Conservation (phyloP, 2,329 filamentous ascomycete genomes). For the Bipolaris bicolor region DNA sequence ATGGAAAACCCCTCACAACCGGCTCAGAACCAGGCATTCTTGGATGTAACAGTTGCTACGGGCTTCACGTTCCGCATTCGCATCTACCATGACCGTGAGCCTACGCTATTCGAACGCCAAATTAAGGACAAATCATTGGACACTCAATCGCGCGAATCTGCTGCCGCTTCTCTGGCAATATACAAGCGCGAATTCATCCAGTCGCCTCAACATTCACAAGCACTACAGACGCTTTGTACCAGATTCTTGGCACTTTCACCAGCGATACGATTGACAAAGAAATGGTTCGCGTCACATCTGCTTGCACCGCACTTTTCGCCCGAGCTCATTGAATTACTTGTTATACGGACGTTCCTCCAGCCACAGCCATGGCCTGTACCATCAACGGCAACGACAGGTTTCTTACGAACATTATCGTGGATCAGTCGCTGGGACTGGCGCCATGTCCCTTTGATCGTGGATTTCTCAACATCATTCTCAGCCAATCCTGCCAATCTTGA, state of each 20-base stretch:
- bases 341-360: slow-evolving; percentile 76
- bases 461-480: slow-evolving; percentile 60
- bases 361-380: slow-evolving; percentile 82
- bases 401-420: slow-evolving; percentile 79
- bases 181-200: slow-evolving; percentile 76
- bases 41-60: slow-evolving; percentile 78
- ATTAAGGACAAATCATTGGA: slow-evolving; percentile 75
- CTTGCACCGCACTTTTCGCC: slow-evolving; percentile 76
- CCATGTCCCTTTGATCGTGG: slow-evolving; percentile 78
- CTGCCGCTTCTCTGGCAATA: slow-evolving; percentile 70
- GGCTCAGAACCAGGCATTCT: slow-evolving; percentile 76
- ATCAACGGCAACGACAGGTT: slow-evolving; percentile 77
- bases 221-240: slow-evolving; percentile 78
- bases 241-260: slow-evolving; percentile 79
- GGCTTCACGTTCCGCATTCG: slow-evolving; percentile 81
- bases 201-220: slow-evolving; percentile 79
- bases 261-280: slow-evolving; percentile 83
- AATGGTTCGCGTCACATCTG: slow-evolving; percentile 87
- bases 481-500: slow-evolving; percentile 28
- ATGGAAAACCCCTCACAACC: slow-evolving; percentile 75
- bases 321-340: slow-evolving; percentile 84
- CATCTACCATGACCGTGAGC: slow-evolving; percentile 87
- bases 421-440: slow-evolving; percentile 93
- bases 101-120: slow-evolving; percentile 77
- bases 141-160: slow-evolving; percentile 69